A percentile compares a stretch with the other conserved stretches of the same genome.
Evolutionary conservation across 2,329 filamentous ascomycete genomes (phyloP).

Genomic region (Thelonectria discophora): DNA sequence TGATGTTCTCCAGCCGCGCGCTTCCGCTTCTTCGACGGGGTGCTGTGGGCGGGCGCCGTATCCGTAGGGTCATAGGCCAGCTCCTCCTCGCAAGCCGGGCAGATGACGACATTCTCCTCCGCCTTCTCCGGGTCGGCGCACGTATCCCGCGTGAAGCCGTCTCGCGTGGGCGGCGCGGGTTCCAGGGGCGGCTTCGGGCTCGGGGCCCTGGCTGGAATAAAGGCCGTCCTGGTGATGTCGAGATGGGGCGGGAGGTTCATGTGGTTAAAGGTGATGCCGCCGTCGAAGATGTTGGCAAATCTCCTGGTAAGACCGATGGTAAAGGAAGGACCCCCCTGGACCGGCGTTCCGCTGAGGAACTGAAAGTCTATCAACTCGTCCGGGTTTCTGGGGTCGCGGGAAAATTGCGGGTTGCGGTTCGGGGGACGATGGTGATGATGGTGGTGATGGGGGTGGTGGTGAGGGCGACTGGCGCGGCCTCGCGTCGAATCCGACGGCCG

Average conservation of each 20-base stretch:
- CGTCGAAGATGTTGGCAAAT: slow-evolving; percentile 40
- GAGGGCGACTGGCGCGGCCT: slow-evolving; percentile 15
- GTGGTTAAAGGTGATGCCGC: slow-evolving; percentile 17
- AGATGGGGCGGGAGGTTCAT: slow-evolving; percentile 38
- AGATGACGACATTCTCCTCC: slow-evolving; percentile 78
- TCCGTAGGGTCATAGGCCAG: slow-evolving; percentile 74
- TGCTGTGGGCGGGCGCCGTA: slow-evolving; percentile 32
- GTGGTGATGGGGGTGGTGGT: too few relatives aligned
- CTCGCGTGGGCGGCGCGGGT: slow-evolving; percentile 68
- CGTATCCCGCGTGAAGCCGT: slow-evolving; percentile 85
- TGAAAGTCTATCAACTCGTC: slow-evolving; percentile 42
- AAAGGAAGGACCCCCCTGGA: slow-evolving; percentile 27
- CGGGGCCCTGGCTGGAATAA: slow-evolving; percentile 43
- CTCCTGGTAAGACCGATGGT: slow-evolving; percentile 38
- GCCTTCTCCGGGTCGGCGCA: slow-evolving; percentile 47
- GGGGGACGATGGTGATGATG: neutral
- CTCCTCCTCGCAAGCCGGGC: slow-evolving; percentile 87
- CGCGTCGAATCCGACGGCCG: slow-evolving; percentile 31
- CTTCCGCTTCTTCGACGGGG: slow-evolving; percentile 54
- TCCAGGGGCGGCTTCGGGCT: slow-evolving; percentile 63
- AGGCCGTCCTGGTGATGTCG: slow-evolving; percentile 44
- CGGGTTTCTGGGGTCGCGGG: slow-evolving; percentile 10
- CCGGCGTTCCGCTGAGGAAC: slow-evolving; percentile 32
- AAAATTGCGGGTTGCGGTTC: neutral
- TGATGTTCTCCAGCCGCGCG: slow-evolving; percentile 73